These are phyloP conservation scores for Cladophialophora psammophila DNA, from an alignment of 2,329 filamentous ascomycete species.

Conservation along the genomic window DNA sequence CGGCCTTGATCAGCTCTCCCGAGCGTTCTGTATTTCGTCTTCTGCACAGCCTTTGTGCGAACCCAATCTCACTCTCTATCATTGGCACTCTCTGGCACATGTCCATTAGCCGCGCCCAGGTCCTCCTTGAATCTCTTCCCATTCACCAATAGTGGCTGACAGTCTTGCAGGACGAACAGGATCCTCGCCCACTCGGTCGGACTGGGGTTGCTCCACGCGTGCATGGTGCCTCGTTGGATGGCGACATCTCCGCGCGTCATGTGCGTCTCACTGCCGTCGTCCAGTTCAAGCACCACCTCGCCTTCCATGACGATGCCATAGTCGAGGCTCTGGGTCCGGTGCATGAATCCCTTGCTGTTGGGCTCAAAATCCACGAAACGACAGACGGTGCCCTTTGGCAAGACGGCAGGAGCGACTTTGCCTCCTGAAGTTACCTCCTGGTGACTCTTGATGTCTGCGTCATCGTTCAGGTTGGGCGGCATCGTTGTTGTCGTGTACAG, in stretches of 20 bases:
- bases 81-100: slow-evolving; percentile 20
- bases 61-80: slow-evolving; percentile 11
- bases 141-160: slow-evolving; percentile 22
- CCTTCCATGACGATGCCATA: slow-evolving; percentile 64
- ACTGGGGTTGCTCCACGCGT: slow-evolving; percentile 50
- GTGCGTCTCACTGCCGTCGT: slow-evolving; percentile 56
- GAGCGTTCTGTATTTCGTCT: too few relatives aligned
- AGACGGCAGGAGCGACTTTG: neutral
- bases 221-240: slow-evolving; percentile 58
- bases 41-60: too few relatives aligned
- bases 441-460: slow-evolving; percentile 20
- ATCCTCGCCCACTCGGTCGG: slow-evolving; percentile 30
- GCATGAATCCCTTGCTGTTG: slow-evolving; percentile 53
- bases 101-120: slow-evolving; percentile 14
- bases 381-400: slow-evolving; percentile 23
- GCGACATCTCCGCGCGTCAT: slow-evolving; percentile 61
- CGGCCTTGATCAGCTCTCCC: too few relatives aligned
- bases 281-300: slow-evolving; percentile 58
- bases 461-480: slow-evolving; percentile 18
- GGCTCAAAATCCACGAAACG: slow-evolving; percentile 56
- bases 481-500: slow-evolving; percentile 7
- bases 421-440: slow-evolving; percentile 11
- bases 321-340: slow-evolving; percentile 62
- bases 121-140: slow-evolving; percentile 31
- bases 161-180: slow-evolving; percentile 34